Percentiles rank a stretch among this genome's conserved stretches.
Conservation (phyloP, 768 basidiomycete genomes). For the Psilocybe subaeruginosa region DNA sequence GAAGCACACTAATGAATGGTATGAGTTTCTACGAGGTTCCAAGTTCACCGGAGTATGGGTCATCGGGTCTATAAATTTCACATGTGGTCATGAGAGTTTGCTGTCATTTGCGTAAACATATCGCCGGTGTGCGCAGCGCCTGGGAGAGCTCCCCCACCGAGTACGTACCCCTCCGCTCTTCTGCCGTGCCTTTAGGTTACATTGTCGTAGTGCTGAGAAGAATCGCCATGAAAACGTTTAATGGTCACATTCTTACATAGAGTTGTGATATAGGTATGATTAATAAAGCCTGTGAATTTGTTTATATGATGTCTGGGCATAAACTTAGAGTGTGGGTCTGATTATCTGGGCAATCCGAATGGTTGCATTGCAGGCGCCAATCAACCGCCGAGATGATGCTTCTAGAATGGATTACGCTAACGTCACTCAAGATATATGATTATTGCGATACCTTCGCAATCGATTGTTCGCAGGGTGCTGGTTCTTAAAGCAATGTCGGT, state of each 20-base stretch:
- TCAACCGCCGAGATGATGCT: conserved; percentile 9
- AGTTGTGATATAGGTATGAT: background rate
- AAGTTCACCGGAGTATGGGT: background rate
- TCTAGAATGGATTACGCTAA: background rate
- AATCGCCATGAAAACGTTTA: background rate
- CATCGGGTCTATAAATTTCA: background rate
- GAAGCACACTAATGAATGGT: too few relatives aligned
- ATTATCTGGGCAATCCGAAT: conserved; percentile 1
- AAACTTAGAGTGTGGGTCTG: background rate
- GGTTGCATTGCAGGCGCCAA: conserved; percentile 13
- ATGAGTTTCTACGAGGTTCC: too few relatives aligned
- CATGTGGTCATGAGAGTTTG: background rate
- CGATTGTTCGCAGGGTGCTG: background rate
- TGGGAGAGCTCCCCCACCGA: too few relatives aligned
- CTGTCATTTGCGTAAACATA: background rate
- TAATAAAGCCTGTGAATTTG: background rate
- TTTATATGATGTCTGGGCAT: background rate
- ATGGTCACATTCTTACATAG: background rate
- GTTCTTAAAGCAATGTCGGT: background rate
- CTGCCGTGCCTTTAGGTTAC: too few relatives aligned
- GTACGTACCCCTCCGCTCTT: too few relatives aligned
- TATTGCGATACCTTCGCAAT: background rate
- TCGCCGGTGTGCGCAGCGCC: background rate
- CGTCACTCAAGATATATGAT: background rate
- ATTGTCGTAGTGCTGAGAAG: background rate